These are phyloP conservation scores for Yamadazyma oceani DNA, from an alignment of 1,139 yeast genomes.

Conservation along the genomic window DNA sequence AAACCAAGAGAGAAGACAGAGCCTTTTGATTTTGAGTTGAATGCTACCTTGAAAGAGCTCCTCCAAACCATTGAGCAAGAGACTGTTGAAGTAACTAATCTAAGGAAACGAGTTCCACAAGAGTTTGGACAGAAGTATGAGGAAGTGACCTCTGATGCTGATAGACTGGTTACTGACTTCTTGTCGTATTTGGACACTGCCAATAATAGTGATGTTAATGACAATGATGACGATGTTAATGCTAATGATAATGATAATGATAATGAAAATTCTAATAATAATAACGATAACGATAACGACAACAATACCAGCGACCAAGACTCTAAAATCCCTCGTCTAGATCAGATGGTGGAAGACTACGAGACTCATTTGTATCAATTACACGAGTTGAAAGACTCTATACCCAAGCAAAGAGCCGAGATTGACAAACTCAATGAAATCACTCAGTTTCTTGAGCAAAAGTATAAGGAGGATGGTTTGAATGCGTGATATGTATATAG, in stretches of 20 bases:
- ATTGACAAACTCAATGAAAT: conserved; percentile 32
- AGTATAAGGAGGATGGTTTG: conserved; percentile 14
- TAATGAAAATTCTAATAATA: conserved; percentile 4
- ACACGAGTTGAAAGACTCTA: conserved; percentile 24
- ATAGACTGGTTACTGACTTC: conserved; percentile 30
- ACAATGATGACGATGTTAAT: background rate
- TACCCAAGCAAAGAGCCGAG: conserved; percentile 36
- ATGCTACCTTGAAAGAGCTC: conserved; percentile 51
- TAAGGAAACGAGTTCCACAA: conserved; percentile 55
- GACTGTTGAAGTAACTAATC: conserved; percentile 50
- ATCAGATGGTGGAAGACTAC: conserved; percentile 27
- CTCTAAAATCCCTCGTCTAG: conserved; percentile 9
- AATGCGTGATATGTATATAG: conserved; percentile 2
- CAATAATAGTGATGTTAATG: conserved; percentile 16
- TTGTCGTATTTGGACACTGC: conserved; percentile 20
- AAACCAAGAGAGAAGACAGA: conserved; percentile 48
- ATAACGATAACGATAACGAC: conserved; percentile 2
- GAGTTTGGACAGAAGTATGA: conserved; percentile 29
- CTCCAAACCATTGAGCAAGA: conserved; percentile 58
- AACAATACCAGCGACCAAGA: conserved; percentile 2
- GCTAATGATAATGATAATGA: background rate
- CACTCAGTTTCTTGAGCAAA: conserved; percentile 30
- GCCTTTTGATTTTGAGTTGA: conserved; percentile 61
- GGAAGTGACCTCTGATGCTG: conserved; percentile 29
- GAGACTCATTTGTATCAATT: conserved; percentile 21